Evolutionary conservation across 176 grass and related monocot genomes (phyloP), one percentile per base, ranked within the genome.

Genomic region (Paspalum vaginatum): DNA sequence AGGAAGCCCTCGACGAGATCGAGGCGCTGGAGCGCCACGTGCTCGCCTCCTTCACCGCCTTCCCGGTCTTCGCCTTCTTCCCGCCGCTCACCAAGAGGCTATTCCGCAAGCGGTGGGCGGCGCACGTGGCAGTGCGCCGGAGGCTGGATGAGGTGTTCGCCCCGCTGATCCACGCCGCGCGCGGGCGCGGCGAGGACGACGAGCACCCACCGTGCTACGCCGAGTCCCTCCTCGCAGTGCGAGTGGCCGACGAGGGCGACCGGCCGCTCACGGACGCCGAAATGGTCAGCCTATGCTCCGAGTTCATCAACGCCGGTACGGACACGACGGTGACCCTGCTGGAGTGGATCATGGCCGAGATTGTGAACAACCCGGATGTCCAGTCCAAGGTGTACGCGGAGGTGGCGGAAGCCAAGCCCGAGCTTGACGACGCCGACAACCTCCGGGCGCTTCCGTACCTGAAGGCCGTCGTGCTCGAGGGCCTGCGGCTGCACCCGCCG

Each of bases 271-370:
- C 60, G 14, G 66, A 94, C 37, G 56, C 8, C 15, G 84, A 94
- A 71, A 48, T 72, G 12, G 61, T 89, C 14, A 59, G 22, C 76
- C 79, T 94, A 24, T 94, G 89, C 83, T 89, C 86, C 18, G 92
- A 94, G 76, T 94, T 89, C 76, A 16, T 91, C 25, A 94, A 47
- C 64, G 89, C 16, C n/a, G 86, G 85, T 14, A 86, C 83, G 51
- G 86, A 94, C 72, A 87, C 84, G 1, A 91, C 89, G 20, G 74
- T 79, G 37, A 91, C 80, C 4, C 53, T 75, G 57, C 58, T 93
- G 65, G 79, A 93, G 85, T 93, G 91, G 91, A 79, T 90, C 88
- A 88, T 93, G 91, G 91, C 85, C 5, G 78, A 93, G 59, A 52
- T 93, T 2, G 88, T 85, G 42, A 79, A 26, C 53, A 50, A 64